Percentiles rank a stretch among this genome's conserved stretches.
Conservation (phyloP, 371 early-diverging fungal genomes). For the Mucor piriformis region DNA sequence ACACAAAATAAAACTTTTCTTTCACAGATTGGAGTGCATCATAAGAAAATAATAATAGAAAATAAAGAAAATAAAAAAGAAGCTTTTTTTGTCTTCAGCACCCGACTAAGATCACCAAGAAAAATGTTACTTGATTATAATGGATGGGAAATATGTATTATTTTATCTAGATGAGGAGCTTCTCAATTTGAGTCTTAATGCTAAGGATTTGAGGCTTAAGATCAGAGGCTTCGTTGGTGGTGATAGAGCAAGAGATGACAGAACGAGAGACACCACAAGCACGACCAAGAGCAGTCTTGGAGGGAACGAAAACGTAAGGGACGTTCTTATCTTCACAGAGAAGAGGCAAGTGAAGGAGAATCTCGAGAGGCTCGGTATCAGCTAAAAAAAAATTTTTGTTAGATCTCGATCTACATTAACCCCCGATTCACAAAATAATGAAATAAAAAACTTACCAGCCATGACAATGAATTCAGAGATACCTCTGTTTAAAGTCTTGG, state of each 20-base stretch:
- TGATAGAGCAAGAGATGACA: slow-evolving; percentile 93
- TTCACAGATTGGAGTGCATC: slow-evolving; percentile 43
- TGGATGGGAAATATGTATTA: not conserved
- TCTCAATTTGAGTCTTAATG: slow-evolving; percentile 93
- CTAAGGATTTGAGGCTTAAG: slow-evolving; percentile 89
- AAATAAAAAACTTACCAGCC: slow-evolving; percentile 65
- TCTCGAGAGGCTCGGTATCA: slow-evolving; percentile 97
- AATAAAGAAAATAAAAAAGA: slow-evolving; percentile 5
- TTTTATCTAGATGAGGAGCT: slow-evolving; percentile 76
- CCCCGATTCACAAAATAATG: not conserved
- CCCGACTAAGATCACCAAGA: slow-evolving; percentile 43
- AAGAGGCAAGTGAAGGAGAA: slow-evolving; percentile 95
- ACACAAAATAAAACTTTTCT: slow-evolving; percentile 33
- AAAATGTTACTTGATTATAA: slow-evolving; percentile 20
- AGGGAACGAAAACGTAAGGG: slow-evolving; percentile 97
- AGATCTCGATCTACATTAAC: not conserved
- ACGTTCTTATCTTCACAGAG: slow-evolving; percentile 99
- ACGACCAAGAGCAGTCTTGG: slow-evolving; percentile 97
- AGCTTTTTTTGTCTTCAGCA: slow-evolving; percentile 32
- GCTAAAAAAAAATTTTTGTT: slow-evolving; percentile 48
- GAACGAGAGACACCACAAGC: slow-evolving; percentile 97
- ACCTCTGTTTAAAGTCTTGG: slow-evolving; percentile 99
- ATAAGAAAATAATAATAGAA: slow-evolving; percentile 22
- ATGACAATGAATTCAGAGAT: slow-evolving; percentile 98
- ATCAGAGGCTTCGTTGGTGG: slow-evolving; percentile 96